Evolutionary conservation across 352 stramenopile species (phyloP).

Genomic region (Blastocystis sp.): DNA sequence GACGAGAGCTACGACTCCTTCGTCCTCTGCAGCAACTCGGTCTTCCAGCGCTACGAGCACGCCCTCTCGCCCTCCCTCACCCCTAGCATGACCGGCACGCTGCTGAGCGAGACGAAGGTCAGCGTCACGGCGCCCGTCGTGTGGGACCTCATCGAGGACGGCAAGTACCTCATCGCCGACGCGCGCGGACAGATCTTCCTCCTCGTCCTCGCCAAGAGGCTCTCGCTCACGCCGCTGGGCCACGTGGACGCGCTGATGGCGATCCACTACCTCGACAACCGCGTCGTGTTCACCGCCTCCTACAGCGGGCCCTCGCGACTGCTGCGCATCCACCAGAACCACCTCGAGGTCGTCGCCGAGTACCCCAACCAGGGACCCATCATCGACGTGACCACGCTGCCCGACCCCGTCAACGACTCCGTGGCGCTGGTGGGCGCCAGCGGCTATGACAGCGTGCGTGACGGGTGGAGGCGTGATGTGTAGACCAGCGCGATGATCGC

Average conservation of each 20-base stretch:
- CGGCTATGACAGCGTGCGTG: neutral
- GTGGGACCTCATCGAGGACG: slow-evolving; percentile 35
- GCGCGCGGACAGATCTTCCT: neutral
- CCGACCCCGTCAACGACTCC: neutral
- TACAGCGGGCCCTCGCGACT: slow-evolving; percentile 33
- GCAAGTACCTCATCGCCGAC: slow-evolving; percentile 56
- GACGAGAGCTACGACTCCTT: neutral
- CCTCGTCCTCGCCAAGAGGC: neutral
- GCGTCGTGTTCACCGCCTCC: slow-evolving; percentile 13
- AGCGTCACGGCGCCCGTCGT: neutral
- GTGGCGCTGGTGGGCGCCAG: neutral
- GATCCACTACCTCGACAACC: slow-evolving; percentile 57
- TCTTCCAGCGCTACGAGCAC: slow-evolving; percentile 2
- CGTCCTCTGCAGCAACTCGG: slow-evolving; percentile 18
- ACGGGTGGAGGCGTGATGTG: neutral
- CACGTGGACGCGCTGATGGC: neutral
- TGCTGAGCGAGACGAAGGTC: neutral
- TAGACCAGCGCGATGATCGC: slow-evolving; percentile 47
- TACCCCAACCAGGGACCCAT: slow-evolving; percentile 17
- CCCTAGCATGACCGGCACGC: neutral
- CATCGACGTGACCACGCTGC: slow-evolving; percentile 36
- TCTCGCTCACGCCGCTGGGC: slow-evolving; percentile 8
- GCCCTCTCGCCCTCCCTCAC: neutral
- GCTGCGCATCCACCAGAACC: slow-evolving; percentile 9
- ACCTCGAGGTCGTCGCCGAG: slow-evolving; percentile 1